A percentile compares a stretch with the other conserved stretches of the same genome.
Conservation (phyloP, 306 rosid genomes). For the Prosopis cineraria region DNA sequence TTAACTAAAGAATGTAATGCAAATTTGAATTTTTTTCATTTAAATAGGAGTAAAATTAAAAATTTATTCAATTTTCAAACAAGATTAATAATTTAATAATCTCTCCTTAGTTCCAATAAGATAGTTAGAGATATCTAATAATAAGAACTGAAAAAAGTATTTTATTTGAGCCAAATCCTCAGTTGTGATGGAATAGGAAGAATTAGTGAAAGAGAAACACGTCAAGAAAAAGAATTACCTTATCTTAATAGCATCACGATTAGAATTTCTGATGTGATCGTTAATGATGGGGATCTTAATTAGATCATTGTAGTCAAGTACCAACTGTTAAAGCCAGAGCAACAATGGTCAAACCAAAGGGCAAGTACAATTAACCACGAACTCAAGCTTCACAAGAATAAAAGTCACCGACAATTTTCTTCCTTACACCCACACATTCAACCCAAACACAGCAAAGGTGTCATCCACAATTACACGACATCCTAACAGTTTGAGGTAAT, state of each 20-base stretch:
- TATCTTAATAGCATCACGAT: constrained; percentile 30
- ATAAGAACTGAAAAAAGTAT: no score
- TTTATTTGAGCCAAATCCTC: no score
- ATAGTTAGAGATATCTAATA: no score
- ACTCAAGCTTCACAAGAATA: constrained; percentile 22
- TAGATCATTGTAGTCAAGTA: constrained; percentile 62
- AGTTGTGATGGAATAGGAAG: neutral
- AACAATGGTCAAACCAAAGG: constrained; percentile 35
- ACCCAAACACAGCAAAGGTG: constrained; percentile 34
- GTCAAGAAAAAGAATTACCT: constrained; percentile 39
- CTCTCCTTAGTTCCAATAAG: no score
- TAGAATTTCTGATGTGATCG: constrained; percentile 35
- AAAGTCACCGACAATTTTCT: constrained; percentile 13
- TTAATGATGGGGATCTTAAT: constrained; percentile 50
- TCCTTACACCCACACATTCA: neutral
- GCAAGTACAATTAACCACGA: constrained; percentile 22
- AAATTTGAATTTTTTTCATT: no score
- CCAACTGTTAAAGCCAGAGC: constrained; percentile 46
- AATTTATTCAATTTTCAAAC: no score
- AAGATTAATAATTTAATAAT: no score
- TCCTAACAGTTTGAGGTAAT: neutral
- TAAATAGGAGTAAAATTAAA: no score
- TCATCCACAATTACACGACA: neutral
- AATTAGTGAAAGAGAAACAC: neutral
- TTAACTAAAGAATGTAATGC: no score